Conservation (phyloP, 345 rosid species). For the Euphorbia peplus region DNA sequence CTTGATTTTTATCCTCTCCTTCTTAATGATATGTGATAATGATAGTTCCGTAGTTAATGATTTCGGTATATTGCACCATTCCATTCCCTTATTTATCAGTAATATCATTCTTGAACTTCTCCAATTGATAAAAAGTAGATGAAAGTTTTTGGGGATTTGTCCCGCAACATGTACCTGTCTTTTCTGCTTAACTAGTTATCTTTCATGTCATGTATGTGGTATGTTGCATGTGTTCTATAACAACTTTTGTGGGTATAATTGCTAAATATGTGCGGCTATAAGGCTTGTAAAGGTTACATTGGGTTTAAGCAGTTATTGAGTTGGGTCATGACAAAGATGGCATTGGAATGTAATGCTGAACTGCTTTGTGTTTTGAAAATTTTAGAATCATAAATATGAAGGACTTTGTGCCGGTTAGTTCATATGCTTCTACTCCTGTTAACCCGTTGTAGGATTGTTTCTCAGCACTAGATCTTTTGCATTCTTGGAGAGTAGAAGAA, state of each 20-base stretch:
- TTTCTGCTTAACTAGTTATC: no score
- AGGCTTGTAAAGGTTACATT: no score
- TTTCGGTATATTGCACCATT: background rate
- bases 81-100: background rate
- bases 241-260: no score
- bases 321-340: no score
- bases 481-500: no score
- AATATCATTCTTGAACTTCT: background rate
- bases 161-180: no score
- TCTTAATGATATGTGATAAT: background rate
- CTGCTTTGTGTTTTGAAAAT: background rate
- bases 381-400: background rate
- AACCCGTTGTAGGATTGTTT: background rate
- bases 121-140: background rate
- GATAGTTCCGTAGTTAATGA: background rate
- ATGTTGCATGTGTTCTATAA: no score
- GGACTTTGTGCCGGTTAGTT: background rate
- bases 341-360: background rate
- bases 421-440: background rate
- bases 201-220: no score
- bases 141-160: background rate
- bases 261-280: no score
- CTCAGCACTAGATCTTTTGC: background rate
- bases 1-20: background rate
- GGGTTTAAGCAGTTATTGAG: no score